Conservation (phyloP, 106 monocot genomes). For the Xerophyta viscosa region DNA sequence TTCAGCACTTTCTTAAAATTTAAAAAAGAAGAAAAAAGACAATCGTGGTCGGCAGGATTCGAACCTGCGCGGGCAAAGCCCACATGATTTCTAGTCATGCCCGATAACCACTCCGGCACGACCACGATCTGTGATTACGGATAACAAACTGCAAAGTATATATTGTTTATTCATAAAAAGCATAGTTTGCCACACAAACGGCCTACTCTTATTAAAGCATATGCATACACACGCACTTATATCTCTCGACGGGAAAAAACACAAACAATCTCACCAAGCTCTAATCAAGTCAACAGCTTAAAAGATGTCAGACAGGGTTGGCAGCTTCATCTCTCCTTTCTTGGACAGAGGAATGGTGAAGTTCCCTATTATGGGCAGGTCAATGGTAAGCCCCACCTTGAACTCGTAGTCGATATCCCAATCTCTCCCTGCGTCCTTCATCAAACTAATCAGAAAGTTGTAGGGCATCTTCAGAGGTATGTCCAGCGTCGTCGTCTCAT, state of each 20-base stretch:
- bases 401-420: conserved; percentile 24
- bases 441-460: conserved; percentile 15
- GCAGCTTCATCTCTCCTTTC: conserved; percentile 20
- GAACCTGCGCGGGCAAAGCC: conserved; percentile 83
- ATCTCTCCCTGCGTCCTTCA: conserved; percentile 19
- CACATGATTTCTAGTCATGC: conserved; percentile 16
- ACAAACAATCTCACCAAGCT: too few species aligned
- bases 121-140: too few species aligned
- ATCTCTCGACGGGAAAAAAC: too few species aligned
- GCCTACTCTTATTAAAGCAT: too few species aligned
- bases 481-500: conserved; percentile 9
- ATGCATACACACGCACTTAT: too few species aligned
- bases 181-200: too few species aligned
- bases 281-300: conserved; percentile 2
- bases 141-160: too few species aligned
- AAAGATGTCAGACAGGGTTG: conserved; percentile 17
- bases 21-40: too few species aligned
- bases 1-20: too few species aligned
- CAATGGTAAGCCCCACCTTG: conserved; percentile 14
- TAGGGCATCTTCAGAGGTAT: conserved; percentile 22
- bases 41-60: conserved; percentile 91
- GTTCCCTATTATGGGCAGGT: conserved; percentile 18
- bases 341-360: conserved; percentile 20
- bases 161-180: too few species aligned
- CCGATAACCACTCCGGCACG: conserved; percentile 7